These are phyloP conservation scores for Phylloporus sp. DNA, from an alignment of 768 basidiomycete species.

Conservation along the genomic window DNA sequence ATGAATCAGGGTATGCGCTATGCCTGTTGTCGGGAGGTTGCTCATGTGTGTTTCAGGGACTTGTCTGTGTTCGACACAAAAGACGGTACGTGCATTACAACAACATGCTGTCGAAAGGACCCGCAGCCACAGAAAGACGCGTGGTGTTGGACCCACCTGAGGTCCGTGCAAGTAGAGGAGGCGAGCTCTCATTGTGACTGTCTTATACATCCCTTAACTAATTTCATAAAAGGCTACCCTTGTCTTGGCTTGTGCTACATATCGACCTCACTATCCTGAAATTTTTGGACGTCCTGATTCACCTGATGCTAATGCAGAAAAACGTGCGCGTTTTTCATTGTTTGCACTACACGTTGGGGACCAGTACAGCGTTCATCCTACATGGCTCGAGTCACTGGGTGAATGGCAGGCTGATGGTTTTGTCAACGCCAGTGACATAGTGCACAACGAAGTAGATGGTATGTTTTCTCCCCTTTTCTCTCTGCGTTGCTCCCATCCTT, in stretches of 20 bases:
- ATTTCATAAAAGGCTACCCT: slow-evolving; percentile 23
- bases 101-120: slow-evolving; percentile 9
- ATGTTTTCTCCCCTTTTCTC: slow-evolving; percentile 13
- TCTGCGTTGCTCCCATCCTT: slow-evolving; percentile 9
- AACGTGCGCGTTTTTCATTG: slow-evolving; percentile 16
- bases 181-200: slow-evolving; percentile 1
- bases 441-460: slow-evolving; percentile 47
- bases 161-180: slow-evolving; percentile 19
- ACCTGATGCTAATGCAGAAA: slow-evolving; percentile 3
- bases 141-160: slow-evolving; percentile 22
- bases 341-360: slow-evolving; percentile 28
- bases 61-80: slow-evolving; percentile 49
- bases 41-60: slow-evolving; percentile 36
- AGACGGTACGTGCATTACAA: slow-evolving; percentile 45
- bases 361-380: slow-evolving; percentile 9
- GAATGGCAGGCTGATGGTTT: slow-evolving; percentile 55
- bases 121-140: slow-evolving; percentile 2
- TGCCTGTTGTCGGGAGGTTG: neutral
- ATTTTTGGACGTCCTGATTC: slow-evolving; percentile 21
- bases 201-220: neutral
- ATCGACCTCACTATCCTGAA: slow-evolving; percentile 15
- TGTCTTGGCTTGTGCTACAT: slow-evolving; percentile 46
- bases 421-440: slow-evolving; percentile 42
- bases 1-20: slow-evolving; percentile 63
- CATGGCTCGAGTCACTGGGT: slow-evolving; percentile 43